Evolutionary conservation across 495 filamentous ascomycete species (phyloP), one percentile per base, ranked within the genome.

Genomic region (Lepraria neglecta): DNA sequence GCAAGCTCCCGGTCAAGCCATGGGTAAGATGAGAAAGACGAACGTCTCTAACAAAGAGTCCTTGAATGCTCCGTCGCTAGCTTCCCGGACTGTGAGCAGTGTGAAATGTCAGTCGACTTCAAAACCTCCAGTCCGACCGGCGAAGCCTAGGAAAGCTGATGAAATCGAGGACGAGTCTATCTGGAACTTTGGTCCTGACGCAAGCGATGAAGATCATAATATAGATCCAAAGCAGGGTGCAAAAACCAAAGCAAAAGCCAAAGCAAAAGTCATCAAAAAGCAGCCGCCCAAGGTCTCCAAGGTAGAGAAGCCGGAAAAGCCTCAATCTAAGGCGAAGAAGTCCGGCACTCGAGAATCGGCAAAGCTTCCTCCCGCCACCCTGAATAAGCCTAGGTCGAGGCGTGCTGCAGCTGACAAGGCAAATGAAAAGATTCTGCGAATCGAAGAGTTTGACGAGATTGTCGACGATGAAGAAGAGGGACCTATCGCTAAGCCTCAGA

Each of bases 381-480:
- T 28, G n/a, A 40, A 15, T 11, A 11, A 46, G 24, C 31, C 66
- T 10, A 44, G 48, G 38, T 21, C 44, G 4, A 61, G 50, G 35
- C 58, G 69, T 28, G 58, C 62, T 40, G 66, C 69, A 54, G 69
- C 69, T 35, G 31, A 59, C n/a, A 67, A 63, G 42, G 68, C 69
- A n/a, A 65, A 65, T 19, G 30, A 61, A 10, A 68, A 57, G 28
- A 66, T 70, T 17, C 50, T 45, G 27, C 43, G 46, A 21, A 43
- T 61, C 11, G 54, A 57, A 10, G 54, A 53, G 3, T 61, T 50
- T 43, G 65, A 65, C 44, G 60, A 60, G 3, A 53, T 57, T 1
- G 12, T 21, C 2, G 52, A 53, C 9, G 15, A 52, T 19, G 57
- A 33, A 14, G 15, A 43, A 4, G 15, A 43, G 0, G 10, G 24